Conservation (phyloP, 805 yeast genomes). For the Sugiyamaella lignohabitans region DNA sequence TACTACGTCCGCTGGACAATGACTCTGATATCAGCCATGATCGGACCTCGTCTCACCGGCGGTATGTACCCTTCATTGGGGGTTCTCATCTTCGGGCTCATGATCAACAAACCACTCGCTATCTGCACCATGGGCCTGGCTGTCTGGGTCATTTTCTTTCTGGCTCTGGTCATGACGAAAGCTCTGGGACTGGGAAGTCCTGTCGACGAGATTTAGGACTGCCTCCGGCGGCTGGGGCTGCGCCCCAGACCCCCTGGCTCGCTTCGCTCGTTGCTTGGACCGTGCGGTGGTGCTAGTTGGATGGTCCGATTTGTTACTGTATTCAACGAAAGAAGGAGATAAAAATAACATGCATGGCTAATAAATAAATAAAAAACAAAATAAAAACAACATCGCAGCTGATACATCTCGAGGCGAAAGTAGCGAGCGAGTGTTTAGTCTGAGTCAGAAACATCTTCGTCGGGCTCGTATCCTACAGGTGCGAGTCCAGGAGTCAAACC, state of each 20-base stretch:
- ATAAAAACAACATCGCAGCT: too few species aligned
- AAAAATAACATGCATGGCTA: too few species aligned
- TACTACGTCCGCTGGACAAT: constrained; percentile 19
- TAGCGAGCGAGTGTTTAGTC: too few species aligned
- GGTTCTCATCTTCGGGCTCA: constrained; percentile 19
- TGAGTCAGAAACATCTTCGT: constrained; percentile 18
- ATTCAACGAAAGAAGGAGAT: too few species aligned
- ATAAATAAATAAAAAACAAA: neutral
- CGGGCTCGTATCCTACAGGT: constrained; percentile 23
- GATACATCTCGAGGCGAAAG: too few species aligned
- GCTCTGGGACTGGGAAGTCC: constrained; percentile 13
- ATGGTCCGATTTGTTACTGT: too few species aligned
- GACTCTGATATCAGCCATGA: constrained; percentile 16
- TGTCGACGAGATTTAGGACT: neutral
- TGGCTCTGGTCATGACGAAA: constrained; percentile 18
- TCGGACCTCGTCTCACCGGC: constrained; percentile 18
- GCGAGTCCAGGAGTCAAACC: constrained; percentile 28
- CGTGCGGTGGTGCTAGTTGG: too few species aligned
- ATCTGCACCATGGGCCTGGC: constrained; percentile 21
- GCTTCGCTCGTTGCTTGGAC: too few species aligned
- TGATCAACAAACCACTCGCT: constrained; percentile 21
- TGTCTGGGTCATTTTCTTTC: constrained; percentile 17
- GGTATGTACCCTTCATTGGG: constrained; percentile 21
- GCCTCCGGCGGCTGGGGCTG: too few species aligned
- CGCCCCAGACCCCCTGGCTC: too few species aligned